A percentile compares a stretch with the other conserved stretches of the same genome.
Evolutionary conservation across 768 basidiomycete genomes (phyloP).

Genomic region (Leccinum truebloodii): DNA sequence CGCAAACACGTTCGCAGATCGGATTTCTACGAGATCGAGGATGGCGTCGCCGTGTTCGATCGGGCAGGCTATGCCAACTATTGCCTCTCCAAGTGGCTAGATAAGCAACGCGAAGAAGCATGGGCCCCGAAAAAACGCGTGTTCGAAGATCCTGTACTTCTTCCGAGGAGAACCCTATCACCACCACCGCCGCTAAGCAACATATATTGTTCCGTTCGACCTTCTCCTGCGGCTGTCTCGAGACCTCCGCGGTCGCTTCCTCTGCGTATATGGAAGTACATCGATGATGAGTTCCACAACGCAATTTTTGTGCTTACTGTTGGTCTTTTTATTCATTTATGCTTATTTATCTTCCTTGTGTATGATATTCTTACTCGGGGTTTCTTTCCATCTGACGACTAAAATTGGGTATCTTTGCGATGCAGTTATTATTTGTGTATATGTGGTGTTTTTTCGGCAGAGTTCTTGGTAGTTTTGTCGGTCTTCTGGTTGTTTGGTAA

Average conservation of each 20-base stretch:
- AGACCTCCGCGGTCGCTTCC: constrained; percentile 13
- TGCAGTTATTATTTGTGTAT: background rate
- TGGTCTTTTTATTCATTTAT: constrained; percentile 29
- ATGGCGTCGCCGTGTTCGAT: constrained; percentile 29
- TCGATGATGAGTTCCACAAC: constrained; percentile 33
- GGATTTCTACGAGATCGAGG: constrained; percentile 33
- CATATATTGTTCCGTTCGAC: background rate
- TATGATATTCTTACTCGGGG: constrained; percentile 33
- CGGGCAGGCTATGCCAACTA: constrained; percentile 25
- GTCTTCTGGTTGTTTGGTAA: background rate
- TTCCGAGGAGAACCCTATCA: constrained; percentile 21
- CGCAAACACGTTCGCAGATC: constrained; percentile 15
- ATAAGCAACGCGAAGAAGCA: constrained; percentile 28
- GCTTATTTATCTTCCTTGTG: constrained; percentile 29
- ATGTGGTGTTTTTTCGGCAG: constrained; percentile 16
- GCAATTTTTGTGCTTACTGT: constrained; percentile 27
- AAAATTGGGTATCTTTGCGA: constrained; percentile 1
- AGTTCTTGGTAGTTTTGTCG: background rate
- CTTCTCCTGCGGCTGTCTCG: background rate
- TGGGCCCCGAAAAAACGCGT: constrained; percentile 19
- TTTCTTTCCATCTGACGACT: constrained; percentile 28
- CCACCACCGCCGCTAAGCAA: constrained; percentile 3
- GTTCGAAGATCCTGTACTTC: constrained; percentile 21
- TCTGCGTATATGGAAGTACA: constrained; percentile 13
- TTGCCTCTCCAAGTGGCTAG: constrained; percentile 29